Evolutionary conservation across 2,329 filamentous ascomycete species (phyloP), one percentile per base, ranked within the genome.

Genomic region (Drechslerella dactyloides): DNA sequence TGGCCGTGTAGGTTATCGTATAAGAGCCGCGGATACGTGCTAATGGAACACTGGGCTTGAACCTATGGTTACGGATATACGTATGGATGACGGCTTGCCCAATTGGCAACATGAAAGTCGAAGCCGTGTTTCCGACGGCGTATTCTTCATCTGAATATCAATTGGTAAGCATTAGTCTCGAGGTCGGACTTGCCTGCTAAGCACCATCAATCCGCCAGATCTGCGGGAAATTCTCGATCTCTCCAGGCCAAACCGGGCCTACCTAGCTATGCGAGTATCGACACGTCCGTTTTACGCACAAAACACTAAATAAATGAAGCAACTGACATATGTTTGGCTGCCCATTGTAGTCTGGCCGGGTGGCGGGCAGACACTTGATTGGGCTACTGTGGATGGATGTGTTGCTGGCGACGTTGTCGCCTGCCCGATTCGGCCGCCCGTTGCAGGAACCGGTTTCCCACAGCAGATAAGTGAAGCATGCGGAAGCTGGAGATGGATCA

Each of bases 401-500:
- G 65, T 69, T 69, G 65, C 33, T 27, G 35, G 24, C 8, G 53
- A 58, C 23, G 58, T 69, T 21, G 19, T 17, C 10, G 57, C 65
- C 65, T 69, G 53, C 65, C 65, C 35, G 3, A 62, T 58, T 15
- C 23, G 65, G 51, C 19, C 21, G 6, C 8, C 42, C 1, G 33
- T 19, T 8, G 17, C 51, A 30, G 51, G 8, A 11, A 19, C 23
- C 7, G 51, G 17, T 24, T 21, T 13, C 11, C 23, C 4, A 24
- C 21, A 35, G 15, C 8, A 56, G 51, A 57, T 30, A 69, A 53
- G 65, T 58, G 58, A 24, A 54, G 53, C 52, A 23, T 37, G 23
- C 27, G 50, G 58, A 62, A 54, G 58, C 52, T 69, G 58, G 35
- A 24, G 17, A 56, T 23, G 24, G 42, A 69, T 69, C 53, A 69